These are phyloP conservation scores for Silene uniflora DNA, from an alignment of 148 eudicot genomes.

Conservation along the genomic window DNA sequence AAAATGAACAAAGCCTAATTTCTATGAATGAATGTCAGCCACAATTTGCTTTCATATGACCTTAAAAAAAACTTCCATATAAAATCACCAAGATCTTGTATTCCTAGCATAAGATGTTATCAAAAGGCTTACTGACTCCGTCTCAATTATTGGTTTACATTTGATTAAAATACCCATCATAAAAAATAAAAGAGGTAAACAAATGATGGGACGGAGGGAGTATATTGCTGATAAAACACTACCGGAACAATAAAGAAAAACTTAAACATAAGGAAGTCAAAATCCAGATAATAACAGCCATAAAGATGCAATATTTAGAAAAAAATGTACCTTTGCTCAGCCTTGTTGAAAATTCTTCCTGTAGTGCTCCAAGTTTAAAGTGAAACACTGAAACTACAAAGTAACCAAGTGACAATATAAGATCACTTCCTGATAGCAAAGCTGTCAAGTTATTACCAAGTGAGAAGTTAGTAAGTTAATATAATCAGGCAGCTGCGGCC, in stretches of 20 bases:
- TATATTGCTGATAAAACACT: neutral
- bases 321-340: conserved; percentile 12
- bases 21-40: neutral
- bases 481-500: neutral
- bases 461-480: neutral
- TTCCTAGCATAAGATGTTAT: neutral
- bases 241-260: neutral
- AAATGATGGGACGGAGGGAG: too few relatives aligned
- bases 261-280: neutral
- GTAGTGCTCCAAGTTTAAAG: neutral
- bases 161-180: too few relatives aligned
- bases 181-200: too few relatives aligned
- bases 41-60: conserved; percentile 6
- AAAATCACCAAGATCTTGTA: neutral
- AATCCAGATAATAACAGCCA: neutral
- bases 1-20: too few relatives aligned
- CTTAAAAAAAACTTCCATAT: neutral
- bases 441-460: neutral
- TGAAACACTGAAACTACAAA: neutral
- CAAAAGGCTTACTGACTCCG: neutral
- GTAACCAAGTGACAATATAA: neutral
- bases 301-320: neutral
- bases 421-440: conserved; percentile 4
- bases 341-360: neutral
- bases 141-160: too few relatives aligned